Conservation (phyloP, 441 rosid genomes). For the Eruca vesicaria region DNA sequence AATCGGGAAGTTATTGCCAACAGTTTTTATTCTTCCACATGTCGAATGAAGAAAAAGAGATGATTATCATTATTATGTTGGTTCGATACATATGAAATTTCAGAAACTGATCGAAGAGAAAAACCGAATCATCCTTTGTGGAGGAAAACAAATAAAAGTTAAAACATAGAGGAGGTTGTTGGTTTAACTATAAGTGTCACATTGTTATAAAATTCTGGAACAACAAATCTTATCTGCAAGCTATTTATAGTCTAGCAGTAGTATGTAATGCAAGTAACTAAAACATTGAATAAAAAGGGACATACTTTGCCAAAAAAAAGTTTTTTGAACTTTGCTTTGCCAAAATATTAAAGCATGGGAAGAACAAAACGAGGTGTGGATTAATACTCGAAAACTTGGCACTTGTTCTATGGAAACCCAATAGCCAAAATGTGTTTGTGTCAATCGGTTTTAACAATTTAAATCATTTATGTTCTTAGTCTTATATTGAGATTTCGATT, state of each 20-base stretch:
- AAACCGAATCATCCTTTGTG: conserved; percentile 8
- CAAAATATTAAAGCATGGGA: too few species aligned
- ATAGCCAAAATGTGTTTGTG: neutral
- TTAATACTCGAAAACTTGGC: neutral
- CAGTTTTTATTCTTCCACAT: conserved; percentile 26
- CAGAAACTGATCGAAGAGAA: neutral
- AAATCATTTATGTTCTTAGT: neutral
- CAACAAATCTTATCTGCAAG: conserved; percentile 4
- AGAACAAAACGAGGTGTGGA: neutral
- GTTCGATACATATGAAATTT: neutral
- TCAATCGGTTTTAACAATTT: neutral
- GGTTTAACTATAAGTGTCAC: conserved; percentile 21
- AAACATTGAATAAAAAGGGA: neutral
- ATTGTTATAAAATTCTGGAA: conserved; percentile 25
- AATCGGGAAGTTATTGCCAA: conserved; percentile 22
- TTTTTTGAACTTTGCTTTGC: too few species aligned
- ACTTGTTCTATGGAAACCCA: neutral
- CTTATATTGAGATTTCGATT: neutral
- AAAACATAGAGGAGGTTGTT: conserved; percentile 13
- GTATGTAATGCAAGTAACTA: neutral
- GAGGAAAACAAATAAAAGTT: neutral
- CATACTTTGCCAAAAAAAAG: neutral
- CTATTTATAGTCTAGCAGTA: conserved; percentile 27
- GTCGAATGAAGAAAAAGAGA: neutral
- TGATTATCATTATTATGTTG: neutral